Evolutionary conservation across 192 early-diverging fungal species (phyloP).

Genomic region (Fimicolochytrium jonesii): DNA sequence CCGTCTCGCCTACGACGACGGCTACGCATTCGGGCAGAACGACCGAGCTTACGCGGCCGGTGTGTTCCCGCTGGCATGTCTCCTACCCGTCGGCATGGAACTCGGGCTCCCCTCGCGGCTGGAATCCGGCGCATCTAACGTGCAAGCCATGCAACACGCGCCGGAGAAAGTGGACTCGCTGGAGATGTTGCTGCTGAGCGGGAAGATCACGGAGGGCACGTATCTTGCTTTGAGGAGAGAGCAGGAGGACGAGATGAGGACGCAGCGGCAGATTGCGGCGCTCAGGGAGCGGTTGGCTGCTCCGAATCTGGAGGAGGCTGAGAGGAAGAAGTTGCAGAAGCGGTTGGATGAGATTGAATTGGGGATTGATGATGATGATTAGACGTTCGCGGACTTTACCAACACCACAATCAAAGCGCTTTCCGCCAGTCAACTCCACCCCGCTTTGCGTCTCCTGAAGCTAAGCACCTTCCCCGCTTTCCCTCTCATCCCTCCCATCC

Average conservation of each 20-base stretch:
- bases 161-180: constrained; percentile 29
- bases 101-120: constrained; percentile 24
- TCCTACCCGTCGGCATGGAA: constrained; percentile 27
- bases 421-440: too few species aligned
- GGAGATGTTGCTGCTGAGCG: constrained; percentile 29
- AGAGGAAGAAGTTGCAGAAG: constrained; percentile 20
- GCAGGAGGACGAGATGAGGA: constrained; percentile 22
- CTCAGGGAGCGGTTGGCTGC: constrained; percentile 12
- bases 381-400: too few species aligned
- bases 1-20: constrained; percentile 28
- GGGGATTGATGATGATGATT: constrained; percentile 19
- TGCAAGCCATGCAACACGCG: constrained; percentile 8
- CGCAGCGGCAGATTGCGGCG: constrained; percentile 20
- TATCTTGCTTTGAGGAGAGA: constrained; percentile 20
- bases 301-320: background rate
- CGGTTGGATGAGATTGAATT: constrained; percentile 33
- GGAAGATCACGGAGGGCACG: constrained; percentile 20
- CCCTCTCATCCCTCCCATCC: too few species aligned
- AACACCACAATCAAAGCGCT: too few species aligned
- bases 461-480: too few species aligned
- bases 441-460: too few species aligned
- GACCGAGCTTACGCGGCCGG: constrained; percentile 11
- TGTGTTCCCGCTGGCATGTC: constrained; percentile 28
- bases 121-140: constrained; percentile 15
- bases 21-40: constrained; percentile 24